Evolutionary conservation across 768 basidiomycete genomes (phyloP).

Genomic region (Mycena latifolia): DNA sequence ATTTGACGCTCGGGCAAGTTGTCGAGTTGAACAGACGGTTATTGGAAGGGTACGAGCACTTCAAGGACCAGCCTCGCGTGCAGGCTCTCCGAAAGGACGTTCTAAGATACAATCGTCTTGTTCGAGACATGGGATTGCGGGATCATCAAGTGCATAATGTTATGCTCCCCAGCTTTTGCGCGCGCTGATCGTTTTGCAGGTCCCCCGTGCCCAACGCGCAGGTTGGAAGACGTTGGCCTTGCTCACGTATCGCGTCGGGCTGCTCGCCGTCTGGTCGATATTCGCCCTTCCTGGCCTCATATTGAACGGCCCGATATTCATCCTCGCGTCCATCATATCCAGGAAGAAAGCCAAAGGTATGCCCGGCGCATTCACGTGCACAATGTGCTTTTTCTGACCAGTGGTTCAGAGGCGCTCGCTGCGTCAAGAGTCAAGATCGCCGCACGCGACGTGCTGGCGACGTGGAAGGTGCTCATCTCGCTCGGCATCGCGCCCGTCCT

Average conservation of each 20-base stretch:
- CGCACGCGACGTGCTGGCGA: conserved; percentile 95
- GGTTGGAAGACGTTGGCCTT: conserved; percentile 90
- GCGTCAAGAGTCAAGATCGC: conserved; percentile 96
- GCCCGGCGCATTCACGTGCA: not conserved
- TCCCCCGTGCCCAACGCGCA: conserved; percentile 88
- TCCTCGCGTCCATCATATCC: conserved; percentile 90
- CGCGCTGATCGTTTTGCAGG: conserved; percentile 54
- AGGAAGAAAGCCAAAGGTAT: conserved; percentile 90
- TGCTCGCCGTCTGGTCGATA: conserved; percentile 85
- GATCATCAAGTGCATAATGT: conserved; percentile 83
- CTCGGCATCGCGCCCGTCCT: conserved; percentile 90
- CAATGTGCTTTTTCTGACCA: not conserved
- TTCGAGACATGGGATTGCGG: conserved; percentile 90
- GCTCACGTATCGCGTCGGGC: conserved; percentile 82
- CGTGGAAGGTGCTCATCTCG: conserved; percentile 97
- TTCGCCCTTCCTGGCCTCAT: conserved; percentile 93
- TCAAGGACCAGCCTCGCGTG: conserved; percentile 92
- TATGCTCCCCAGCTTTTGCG: not conserved
- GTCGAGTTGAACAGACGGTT: conserved; percentile 95
- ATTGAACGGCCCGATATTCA: conserved; percentile 93
- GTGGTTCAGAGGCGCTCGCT: conserved; percentile 86
- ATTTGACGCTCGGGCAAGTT: conserved; percentile 94
- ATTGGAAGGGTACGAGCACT: conserved; percentile 92
- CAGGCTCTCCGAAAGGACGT: conserved; percentile 85
- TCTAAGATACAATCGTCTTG: conserved; percentile 88